Evolutionary conservation across 768 basidiomycete species (phyloP), one percentile per base, ranked within the genome.

Genomic region (Podaxis sp.): DNA sequence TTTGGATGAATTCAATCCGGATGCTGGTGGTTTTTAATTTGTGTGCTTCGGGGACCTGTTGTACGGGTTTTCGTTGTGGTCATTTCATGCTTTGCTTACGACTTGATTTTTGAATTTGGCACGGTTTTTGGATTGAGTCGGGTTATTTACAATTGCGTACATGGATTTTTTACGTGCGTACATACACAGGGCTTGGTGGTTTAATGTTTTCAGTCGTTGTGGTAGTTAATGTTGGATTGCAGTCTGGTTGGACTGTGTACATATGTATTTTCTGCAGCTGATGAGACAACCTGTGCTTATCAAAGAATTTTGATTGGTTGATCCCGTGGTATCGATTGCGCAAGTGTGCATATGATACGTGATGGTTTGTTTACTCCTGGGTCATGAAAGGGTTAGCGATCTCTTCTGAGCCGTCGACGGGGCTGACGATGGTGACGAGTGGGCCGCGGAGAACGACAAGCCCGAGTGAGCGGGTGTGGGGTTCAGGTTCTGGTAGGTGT

Each of bases 321-420:
- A 56, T 46, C 47, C 21, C 9, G 32, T 32, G 32, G 32, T 32
- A 32, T 32, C 16, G 44, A 44, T 44, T 44, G 42, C n/a, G 42
- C n/a, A 42, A n/a, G 42, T 14, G 7, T 5, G 16, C 42, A 44
- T n/a, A n/a, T 44, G 27, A 18, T 21, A 50, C 13, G 16, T 52
- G 35, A 28, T 67, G 63, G 69, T 68, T 23, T 23, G 23, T 23
- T 32, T 77, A 88, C 67, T 92, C 90, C 69, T 88, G 87, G 3
- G 82, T 78, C 53, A 83, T 65, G 77, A 96, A 96, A 2, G 93
- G 93, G 72, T 96, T 95, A 13, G 89, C 87, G 58, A 96, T 95
- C 72, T 95, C 93, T 72, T 95, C 94, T 59, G 86, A 94, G 59
- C 96, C 96, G 65, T 98, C 96, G 11, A 95, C 90, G 2, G 96